Percentiles rank a stretch among this genome's conserved stretches.
These are phyloP conservation scores for Chytriomyces sp. DNA, from an alignment of 192 early-diverging fungal genomes.

Conservation along the genomic window DNA sequence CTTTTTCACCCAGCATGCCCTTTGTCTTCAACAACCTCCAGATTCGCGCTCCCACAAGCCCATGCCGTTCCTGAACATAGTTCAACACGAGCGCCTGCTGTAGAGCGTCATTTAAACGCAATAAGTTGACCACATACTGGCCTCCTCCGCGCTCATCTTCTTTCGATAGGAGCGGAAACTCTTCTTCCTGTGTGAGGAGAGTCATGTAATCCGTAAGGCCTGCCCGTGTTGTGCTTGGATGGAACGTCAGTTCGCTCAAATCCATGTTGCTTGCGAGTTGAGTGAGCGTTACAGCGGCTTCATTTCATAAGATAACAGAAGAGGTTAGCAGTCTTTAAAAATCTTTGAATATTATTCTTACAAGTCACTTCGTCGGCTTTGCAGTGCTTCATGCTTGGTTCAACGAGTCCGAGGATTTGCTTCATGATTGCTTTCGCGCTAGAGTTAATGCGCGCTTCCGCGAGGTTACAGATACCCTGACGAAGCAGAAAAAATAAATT, in stretches of 20 bases:
- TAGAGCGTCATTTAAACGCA: conserved; percentile 11
- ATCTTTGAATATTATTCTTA: not conserved
- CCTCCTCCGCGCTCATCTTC: conserved; percentile 48
- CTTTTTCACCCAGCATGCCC: conserved; percentile 51
- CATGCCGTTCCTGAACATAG: conserved; percentile 46
- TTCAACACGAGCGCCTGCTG: conserved; percentile 38
- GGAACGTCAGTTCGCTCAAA: conserved; percentile 1
- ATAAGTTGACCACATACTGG: conserved; percentile 40
- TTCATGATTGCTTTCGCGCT: conserved; percentile 43
- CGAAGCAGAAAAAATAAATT: no score
- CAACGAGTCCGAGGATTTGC: conserved; percentile 23
- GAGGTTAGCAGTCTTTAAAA: not conserved
- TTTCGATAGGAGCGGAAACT: conserved; percentile 43
- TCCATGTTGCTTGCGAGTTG: conserved; percentile 21
- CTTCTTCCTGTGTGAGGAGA: conserved; percentile 41
- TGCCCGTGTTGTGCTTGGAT: conserved; percentile 25
- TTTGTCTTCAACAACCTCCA: conserved; percentile 48
- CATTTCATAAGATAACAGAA: not conserved
- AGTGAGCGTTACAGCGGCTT: conserved; percentile 22
- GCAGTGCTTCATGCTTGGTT: conserved; percentile 41
- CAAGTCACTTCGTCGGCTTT: conserved; percentile 37
- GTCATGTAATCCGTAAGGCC: conserved; percentile 47
- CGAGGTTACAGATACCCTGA: conserved; percentile 34
- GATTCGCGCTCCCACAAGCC: conserved; percentile 43
- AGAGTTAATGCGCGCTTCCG: conserved; percentile 38